Base-by-base conservation (phyloP, 768 basidiomycete species). In the Suillus clintonianus region DNA sequence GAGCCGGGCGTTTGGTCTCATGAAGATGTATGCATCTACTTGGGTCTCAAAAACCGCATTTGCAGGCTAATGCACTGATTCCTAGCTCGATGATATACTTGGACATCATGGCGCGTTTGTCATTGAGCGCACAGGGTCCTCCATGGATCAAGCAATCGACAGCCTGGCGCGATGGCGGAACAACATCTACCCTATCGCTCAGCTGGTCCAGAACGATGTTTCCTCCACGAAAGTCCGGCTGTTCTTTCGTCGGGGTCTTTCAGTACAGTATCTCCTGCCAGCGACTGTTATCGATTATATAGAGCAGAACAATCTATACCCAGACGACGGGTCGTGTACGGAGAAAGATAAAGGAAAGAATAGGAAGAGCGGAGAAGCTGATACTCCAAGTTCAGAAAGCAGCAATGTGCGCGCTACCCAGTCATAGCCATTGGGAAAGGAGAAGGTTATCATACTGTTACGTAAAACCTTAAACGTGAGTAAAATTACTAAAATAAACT, bases 1-100 rank as follows among this genome's bases (percentile, higher is more conserved):
- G 95, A 98, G 80, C 97, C 97, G 36, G 97, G 97, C 24, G 97
- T 99, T 47, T 99, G 97, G 97, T 88, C 90, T 62, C 89, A 95
- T 71, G 84, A 86, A 63, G 97, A 99, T 83, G 95, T 97, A 78
- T 73, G 94, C 84, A 50, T 64, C 56, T 56, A 57, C 59, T 13
- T 54, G n/a, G 7, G 65, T 54, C 56, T 7, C 59, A 22, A 37
- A 5, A 11, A 63, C 43, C n/a, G 42, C 61, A 17, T 65, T 47
- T 59, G 15, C 53, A 48, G 30, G 41, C 62, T 43, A 54, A 65
- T 37, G n/a, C n/a, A 22, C 60, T 30, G 22, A 19, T 59, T 53
- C 45, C 9, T 74, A 98, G 95, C 85, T 99, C 53, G 95, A 97
- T 70, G 94, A 96, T 79, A 98, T 99, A 74, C 83, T 99, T 22